Base-by-base conservation (phyloP, 179 eudicot genomes). In the Amaranthus tricolor region DNA sequence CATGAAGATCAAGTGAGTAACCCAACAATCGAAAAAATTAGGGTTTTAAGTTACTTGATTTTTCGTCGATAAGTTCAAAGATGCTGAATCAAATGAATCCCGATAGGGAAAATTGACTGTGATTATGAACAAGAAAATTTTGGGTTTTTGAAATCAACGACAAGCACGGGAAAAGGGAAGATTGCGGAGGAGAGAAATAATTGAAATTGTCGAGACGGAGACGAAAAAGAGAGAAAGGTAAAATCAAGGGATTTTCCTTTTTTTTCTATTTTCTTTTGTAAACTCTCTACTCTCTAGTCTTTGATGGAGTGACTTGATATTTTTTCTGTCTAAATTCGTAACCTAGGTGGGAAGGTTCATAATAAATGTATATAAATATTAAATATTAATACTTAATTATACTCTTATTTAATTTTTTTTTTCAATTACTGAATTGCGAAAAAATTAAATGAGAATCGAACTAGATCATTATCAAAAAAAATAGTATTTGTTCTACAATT, bases 1-100 rank as follows among this genome's bases (percentile, higher is more conserved):
- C 58, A 62, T 50, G 68, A 74, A 58, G 81, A 74, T 81, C 80
- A 56, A 80, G 70, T 67, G 19, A 62, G 3, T 24, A 62, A 60
- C 70, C 53, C 61, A 21, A 17, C 16, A n/a, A 62, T 20, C 63
- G 44, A 54, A 56, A 72, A 80, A 77, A 68, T 70, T 83, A 78
- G 86, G 86, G 86, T 83, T 85, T 85, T 79, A 14, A 53, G 56
- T 31, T 2, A 31, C 40, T 31, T 31, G 40, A 31, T 31, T 31
- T 31, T 31, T 31, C 40, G 40, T 2, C 40, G 76, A 13, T 11
- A 44, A 65, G 72, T 55, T 66, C 31, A 16, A 62, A 48, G 49
- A 31, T 6, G 15, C 12, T 24, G 3, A 5, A 62, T 0, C 44
- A 9, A 40, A 0, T 16, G 20, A 62, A 31, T 19, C 45, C 44